A percentile compares a stretch with the other conserved stretches of the same genome.
phyloP scores from a whole-genome alignment of 164 flowering plant genomes.

The Buxus sempervirens region DNA sequence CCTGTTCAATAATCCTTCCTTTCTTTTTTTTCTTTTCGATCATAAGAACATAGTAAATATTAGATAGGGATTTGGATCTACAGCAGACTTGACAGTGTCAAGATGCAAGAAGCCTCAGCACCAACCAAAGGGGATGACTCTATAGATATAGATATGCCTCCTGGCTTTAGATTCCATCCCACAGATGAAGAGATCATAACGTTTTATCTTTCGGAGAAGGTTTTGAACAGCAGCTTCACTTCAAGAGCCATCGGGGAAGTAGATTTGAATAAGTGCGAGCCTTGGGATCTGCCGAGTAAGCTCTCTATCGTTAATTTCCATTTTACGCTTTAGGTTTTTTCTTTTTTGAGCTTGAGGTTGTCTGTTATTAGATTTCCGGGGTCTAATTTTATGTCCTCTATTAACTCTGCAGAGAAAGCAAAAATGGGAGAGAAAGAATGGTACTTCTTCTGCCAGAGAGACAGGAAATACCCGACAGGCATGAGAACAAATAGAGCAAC shows the following conservation, averaged over 20 bases:
- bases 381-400: neutral
- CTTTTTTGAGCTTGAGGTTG: neutral
- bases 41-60: no score
- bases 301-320: neutral
- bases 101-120: slow-evolving; percentile 27
- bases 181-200: slow-evolving; percentile 58
- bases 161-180: slow-evolving; percentile 66
- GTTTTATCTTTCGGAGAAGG: slow-evolving; percentile 44
- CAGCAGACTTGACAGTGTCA: neutral
- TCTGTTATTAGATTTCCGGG: neutral
- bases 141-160: slow-evolving; percentile 48
- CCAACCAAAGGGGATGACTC: slow-evolving; percentile 21
- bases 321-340: neutral
- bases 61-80: no score
- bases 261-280: slow-evolving; percentile 59
- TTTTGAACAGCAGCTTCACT: slow-evolving; percentile 29
- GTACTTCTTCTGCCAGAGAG: slow-evolving; percentile 55
- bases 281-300: slow-evolving; percentile 63
- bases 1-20: no score
- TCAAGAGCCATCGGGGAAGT: slow-evolving; percentile 46
- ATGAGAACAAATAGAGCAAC: slow-evolving; percentile 66
- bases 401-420: slow-evolving; percentile 37
- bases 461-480: slow-evolving; percentile 63
- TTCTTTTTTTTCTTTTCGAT: no score
- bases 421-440: slow-evolving; percentile 70